A percentile compares a stretch with the other conserved stretches of the same genome.
phyloP scores from a whole-genome alignment of 2,329 filamentous ascomycete genomes.

The Colletotrichum acutatum region DNA sequence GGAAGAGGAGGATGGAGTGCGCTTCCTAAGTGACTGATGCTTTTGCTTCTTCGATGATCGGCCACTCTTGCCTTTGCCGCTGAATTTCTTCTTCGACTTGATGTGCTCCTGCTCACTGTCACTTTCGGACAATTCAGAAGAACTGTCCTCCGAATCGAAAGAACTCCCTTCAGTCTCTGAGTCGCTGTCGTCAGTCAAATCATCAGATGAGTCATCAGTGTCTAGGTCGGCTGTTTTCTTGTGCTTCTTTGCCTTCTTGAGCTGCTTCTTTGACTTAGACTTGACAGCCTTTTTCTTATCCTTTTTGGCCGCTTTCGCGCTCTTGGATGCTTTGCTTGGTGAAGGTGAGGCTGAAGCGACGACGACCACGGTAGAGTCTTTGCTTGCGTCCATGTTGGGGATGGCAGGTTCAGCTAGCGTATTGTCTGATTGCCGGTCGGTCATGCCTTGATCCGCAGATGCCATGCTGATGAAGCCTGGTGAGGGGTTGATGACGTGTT shows the following conservation, averaged over 20 bases:
- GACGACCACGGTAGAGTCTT: not conserved
- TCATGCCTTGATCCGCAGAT: not conserved
- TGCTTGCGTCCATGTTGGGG: not conserved
- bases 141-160: not conserved
- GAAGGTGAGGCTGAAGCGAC: not conserved
- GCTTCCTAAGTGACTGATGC: not conserved
- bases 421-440: not conserved
- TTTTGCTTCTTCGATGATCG: not conserved
- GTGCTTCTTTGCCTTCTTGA: not conserved
- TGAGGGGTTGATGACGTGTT: not conserved
- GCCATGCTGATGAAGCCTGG: not conserved
- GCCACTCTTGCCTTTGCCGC: constrained; percentile 6
- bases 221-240: not conserved
- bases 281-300: not conserved
- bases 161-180: not conserved
- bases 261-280: not conserved
- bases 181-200: not conserved
- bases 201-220: not conserved
- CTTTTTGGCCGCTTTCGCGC: not conserved
- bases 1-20: not conserved
- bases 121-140: not conserved
- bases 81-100: constrained; percentile 4
- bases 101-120: not conserved
- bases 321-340: not conserved
- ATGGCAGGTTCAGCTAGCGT: not conserved